Percentiles rank a stretch among this genome's conserved stretches.
phyloP scores from a whole-genome alignment of 352 stramenopile genomes.

The Globisporangium rhizosaccharum region DNA sequence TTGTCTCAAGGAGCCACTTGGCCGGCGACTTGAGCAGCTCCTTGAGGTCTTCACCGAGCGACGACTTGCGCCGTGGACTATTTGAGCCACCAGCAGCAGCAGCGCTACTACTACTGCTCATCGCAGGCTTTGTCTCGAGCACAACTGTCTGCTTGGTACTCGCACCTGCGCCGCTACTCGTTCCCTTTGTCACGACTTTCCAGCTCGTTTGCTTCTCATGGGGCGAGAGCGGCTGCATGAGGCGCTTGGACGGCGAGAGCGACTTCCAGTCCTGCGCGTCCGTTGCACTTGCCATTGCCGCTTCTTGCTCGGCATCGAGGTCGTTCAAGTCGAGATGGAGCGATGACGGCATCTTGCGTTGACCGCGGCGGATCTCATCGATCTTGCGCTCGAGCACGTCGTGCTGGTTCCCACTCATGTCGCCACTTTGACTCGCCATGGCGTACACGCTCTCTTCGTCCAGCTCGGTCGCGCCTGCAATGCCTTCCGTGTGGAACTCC shows the following conservation, averaged over 20 bases:
- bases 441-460: constrained; percentile 33
- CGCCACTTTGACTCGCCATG: constrained; percentile 15
- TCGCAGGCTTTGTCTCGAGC: constrained; percentile 26
- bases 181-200: constrained; percentile 33
- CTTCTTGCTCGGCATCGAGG: constrained; percentile 17
- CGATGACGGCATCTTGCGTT: constrained; percentile 44
- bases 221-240: constrained; percentile 40
- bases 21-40: constrained; percentile 51
- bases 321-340: constrained; percentile 32
- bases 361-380: constrained; percentile 54
- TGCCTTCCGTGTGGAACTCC: constrained; percentile 63
- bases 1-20: constrained; percentile 46
- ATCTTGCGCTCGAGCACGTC: constrained; percentile 43
- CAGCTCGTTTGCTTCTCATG: constrained; percentile 56
- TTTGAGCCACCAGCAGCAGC: background rate
- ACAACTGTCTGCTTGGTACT: constrained; percentile 29
- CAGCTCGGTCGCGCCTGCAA: constrained; percentile 39
- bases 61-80: constrained; percentile 38
- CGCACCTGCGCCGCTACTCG: background rate
- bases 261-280: constrained; percentile 35
- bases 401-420: constrained; percentile 24
- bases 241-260: constrained; percentile 45
- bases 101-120: no score
- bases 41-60: constrained; percentile 60
- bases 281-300: constrained; percentile 9